phyloP scores from a whole-genome alignment of 352 stramenopile species.

The Phytophthora meadii region DNA sequence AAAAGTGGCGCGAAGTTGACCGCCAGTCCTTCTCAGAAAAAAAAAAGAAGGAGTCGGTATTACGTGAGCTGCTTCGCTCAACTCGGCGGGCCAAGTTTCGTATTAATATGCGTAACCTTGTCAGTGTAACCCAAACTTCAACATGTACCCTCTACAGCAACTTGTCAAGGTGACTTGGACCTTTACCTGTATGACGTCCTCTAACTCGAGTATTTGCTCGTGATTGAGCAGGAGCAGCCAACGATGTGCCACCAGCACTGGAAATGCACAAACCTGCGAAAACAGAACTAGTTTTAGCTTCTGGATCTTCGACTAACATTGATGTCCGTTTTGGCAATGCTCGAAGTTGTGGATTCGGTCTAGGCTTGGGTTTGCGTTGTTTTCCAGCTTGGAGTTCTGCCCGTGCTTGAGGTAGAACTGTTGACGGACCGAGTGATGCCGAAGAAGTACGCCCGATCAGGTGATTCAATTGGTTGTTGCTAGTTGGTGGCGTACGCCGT shows the following conservation, averaged over 20 bases:
- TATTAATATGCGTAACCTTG: constrained; percentile 7
- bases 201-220: background rate
- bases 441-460: background rate
- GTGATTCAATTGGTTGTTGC: constrained; percentile 2
- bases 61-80: background rate
- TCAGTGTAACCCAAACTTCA: constrained; percentile 29
- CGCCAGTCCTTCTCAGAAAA: too few species aligned
- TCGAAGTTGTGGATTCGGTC: constrained; percentile 18
- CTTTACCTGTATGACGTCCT: constrained; percentile 1
- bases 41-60: background rate
- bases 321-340: constrained; percentile 11
- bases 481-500: background rate
- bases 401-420: background rate
- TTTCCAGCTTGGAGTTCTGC: constrained; percentile 6
- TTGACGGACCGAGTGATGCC: background rate
- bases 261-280: constrained; percentile 21
- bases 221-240: background rate
- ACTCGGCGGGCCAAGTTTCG: too few species aligned
- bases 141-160: constrained; percentile 25
- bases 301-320: constrained; percentile 3
- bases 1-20: too few species aligned
- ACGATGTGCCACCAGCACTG: constrained; percentile 8
- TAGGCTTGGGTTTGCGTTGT: constrained; percentile 14
- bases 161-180: constrained; percentile 13
- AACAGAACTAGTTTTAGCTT: background rate